Evolutionary conservation across 164 flowering plant genomes (phyloP), one percentile per base, ranked within the genome.

Genomic region (Annona squamosa): DNA sequence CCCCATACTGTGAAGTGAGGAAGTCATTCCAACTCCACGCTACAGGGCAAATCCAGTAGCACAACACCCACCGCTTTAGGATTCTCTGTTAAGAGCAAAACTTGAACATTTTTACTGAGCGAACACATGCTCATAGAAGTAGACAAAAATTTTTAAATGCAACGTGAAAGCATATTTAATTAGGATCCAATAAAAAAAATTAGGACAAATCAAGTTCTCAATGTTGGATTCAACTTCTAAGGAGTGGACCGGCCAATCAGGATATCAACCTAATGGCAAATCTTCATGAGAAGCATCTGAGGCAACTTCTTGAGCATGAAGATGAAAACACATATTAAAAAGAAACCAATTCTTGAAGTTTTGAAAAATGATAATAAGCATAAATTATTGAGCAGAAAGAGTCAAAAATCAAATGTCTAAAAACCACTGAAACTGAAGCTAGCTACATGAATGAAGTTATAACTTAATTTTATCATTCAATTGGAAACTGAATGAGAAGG

Each of bases 61-160:
- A 59, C 91, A 89, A 88, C 17, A 71, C 67, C 91, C 91, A 85
- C 91, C 89, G 86, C 47, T 61, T 75, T 3, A 86, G 91, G 45
- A 88, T 75, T 75, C 74, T 45, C 89, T 88, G 86, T 76, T 79
- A 48, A 7, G 52, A 47, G 47, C 3, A 17, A 16, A 47, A n/a
- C 5, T 69, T 3, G n/a, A 46, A 6, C 46, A 46, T 69, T 69
- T 9, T 16, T 41, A 7, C 37, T 26, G 37, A 26, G 37, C 37
- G 37, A 26, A 26, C 37, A 26, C 37, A 26, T 26, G 37, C 37
- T 26, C 37, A 1, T 26, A 26, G 37, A 26, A 26, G 37, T 26
- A 26, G 37, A 26, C 1, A 1, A 26, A 26, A 26, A 26, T 26
- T 26, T 26, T 26, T 26, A 26, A 26, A 26, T 26, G 37, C 37